Evolutionary conservation across 2,329 filamentous ascomycete genomes (phyloP).

Genomic region (Cytospora paraplurivora): DNA sequence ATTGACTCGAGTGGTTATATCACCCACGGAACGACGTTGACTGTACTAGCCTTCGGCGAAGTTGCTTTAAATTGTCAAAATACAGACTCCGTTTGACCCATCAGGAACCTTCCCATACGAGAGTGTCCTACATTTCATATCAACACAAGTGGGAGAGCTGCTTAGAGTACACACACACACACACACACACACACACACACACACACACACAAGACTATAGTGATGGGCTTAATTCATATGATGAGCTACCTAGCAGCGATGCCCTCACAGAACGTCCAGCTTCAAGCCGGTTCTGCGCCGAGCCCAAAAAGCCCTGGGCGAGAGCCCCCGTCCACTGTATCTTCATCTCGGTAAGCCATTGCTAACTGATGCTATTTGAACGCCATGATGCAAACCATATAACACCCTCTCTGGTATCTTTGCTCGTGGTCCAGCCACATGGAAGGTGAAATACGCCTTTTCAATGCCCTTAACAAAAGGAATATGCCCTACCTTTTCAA

Average conservation of each 20-base stretch:
- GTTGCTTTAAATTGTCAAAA: too few relatives aligned
- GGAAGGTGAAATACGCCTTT: background rate
- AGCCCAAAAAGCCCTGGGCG: background rate
- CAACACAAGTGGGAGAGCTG: too few relatives aligned
- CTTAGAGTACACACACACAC: too few relatives aligned
- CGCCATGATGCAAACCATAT: background rate
- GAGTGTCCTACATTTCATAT: too few relatives aligned
- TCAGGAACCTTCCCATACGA: too few relatives aligned
- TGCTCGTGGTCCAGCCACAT: background rate
- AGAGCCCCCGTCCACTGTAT: background rate
- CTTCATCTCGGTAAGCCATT: background rate
- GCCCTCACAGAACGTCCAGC: background rate
- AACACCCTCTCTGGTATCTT: constrained; percentile 1
- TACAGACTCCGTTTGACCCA: too few relatives aligned
- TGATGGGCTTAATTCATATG: background rate
- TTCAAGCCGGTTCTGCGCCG: background rate
- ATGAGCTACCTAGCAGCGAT: background rate
- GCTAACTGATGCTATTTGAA: background rate
- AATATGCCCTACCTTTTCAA: background rate
- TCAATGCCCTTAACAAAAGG: background rate
- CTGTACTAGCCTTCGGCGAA: too few relatives aligned
- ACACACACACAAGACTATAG: background rate
- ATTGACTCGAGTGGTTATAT: too few relatives aligned
- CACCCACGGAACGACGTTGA: too few relatives aligned
- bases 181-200: too few relatives aligned